Evolutionary conservation across 495 filamentous ascomycete genomes (phyloP).

Genomic region (Friedmanniomyces simplex): DNA sequence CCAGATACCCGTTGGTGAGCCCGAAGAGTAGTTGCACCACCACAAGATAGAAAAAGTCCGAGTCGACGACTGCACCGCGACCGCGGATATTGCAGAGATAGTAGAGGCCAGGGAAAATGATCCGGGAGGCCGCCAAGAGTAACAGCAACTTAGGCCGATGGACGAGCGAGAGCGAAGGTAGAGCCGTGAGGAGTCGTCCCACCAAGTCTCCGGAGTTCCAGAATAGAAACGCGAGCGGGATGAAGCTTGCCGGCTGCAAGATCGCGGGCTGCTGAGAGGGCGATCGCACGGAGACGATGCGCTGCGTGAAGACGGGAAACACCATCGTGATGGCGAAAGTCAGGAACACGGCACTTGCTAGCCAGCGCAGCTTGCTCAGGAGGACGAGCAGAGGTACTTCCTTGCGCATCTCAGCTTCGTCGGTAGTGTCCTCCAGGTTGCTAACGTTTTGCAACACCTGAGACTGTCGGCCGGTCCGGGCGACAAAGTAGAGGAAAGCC

Average conservation of each 20-base stretch:
- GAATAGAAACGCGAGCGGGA: conserved; percentile 80
- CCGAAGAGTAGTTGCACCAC: conserved; percentile 79
- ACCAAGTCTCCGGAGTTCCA: conserved; percentile 87
- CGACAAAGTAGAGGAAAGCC: conserved; percentile 52
- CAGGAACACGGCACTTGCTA: conserved; percentile 59
- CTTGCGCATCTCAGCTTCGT: conserved; percentile 42
- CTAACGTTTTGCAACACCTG: conserved; percentile 9
- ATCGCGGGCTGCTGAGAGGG: conserved; percentile 43
- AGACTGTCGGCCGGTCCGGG: conserved; percentile 34
- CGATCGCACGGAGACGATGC: conserved; percentile 54
- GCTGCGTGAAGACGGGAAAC: conserved; percentile 82
- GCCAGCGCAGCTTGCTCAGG: conserved; percentile 62
- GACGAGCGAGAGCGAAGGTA: conserved; percentile 50
- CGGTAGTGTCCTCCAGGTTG: conserved; percentile 29
- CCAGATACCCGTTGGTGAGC: conserved; percentile 73
- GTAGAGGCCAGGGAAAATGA: conserved; percentile 74
- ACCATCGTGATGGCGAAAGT: conserved; percentile 83
- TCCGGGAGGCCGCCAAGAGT: conserved; percentile 48
- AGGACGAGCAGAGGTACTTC: conserved; percentile 55
- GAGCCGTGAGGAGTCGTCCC: conserved; percentile 60
- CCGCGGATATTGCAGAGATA: conserved; percentile 76
- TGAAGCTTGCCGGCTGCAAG: conserved; percentile 64
- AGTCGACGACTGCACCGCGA: conserved; percentile 54
- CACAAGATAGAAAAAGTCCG: conserved; percentile 80
- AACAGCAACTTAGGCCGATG: conserved; percentile 56